A percentile compares a stretch with the other conserved stretches of the same genome.
phyloP scores from a whole-genome alignment of 371 early-diverging fungal species.

The Mortierella sp. region DNA sequence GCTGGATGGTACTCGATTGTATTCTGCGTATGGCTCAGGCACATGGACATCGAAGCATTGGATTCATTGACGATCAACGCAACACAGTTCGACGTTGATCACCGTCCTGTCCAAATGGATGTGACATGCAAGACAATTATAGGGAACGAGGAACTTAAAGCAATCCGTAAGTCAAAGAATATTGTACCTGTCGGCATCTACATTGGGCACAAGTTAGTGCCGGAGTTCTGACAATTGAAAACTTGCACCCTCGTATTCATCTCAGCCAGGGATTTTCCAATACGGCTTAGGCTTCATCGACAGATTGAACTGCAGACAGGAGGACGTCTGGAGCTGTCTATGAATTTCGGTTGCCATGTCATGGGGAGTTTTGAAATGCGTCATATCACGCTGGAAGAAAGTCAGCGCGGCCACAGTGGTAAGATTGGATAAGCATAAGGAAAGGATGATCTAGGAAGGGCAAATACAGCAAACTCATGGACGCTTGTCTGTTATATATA shows the following conservation, averaged over 20 bases:
- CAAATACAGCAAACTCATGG: not conserved
- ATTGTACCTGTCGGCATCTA: no score
- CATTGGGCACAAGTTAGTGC: no score
- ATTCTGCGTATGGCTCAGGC: slow-evolving; percentile 15
- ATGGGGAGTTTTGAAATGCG: slow-evolving; percentile 18
- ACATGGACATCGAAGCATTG: slow-evolving; percentile 15
- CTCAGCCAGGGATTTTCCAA: slow-evolving; percentile 15
- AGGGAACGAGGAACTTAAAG: slow-evolving; percentile 8
- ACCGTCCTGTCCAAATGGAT: slow-evolving; percentile 13
- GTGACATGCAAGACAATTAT: slow-evolving; percentile 23
- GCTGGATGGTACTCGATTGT: slow-evolving; percentile 35
- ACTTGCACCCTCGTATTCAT: not conserved
- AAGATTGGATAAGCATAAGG: not conserved
- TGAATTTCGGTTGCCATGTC: slow-evolving; percentile 11
- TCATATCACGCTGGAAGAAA: slow-evolving; percentile 15
- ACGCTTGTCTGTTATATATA: not conserved
- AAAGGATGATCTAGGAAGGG: not conserved
- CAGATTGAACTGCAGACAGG: slow-evolving; percentile 21
- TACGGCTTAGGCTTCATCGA: slow-evolving; percentile 20
- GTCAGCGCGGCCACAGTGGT: slow-evolving; percentile 17
- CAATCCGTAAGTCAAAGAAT: slow-evolving; percentile 18
- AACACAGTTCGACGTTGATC: slow-evolving; percentile 20
- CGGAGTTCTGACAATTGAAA: no score
- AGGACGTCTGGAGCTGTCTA: slow-evolving; percentile 15
- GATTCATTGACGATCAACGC: slow-evolving; percentile 19